Conservation (phyloP, 257 asterid genomes). For the Cinchona pubescens region DNA sequence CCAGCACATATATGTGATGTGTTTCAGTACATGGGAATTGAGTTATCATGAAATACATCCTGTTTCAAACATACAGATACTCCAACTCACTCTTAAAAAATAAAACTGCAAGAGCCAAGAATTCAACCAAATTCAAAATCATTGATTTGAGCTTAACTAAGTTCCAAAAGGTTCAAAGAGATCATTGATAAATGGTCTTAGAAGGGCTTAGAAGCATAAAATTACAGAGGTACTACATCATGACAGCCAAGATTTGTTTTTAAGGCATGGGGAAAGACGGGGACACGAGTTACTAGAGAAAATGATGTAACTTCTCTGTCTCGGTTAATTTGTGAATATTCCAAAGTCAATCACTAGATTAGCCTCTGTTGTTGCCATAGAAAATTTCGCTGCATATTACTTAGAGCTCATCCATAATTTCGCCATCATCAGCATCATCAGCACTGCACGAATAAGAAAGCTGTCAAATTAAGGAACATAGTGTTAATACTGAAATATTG, state of each 20-base stretch:
- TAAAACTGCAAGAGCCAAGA: background rate
- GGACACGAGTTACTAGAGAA: background rate
- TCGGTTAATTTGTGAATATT: background rate
- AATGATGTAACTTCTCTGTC: conserved; percentile 4
- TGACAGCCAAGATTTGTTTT: background rate
- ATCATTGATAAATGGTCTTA: background rate
- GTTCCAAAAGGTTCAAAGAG: background rate
- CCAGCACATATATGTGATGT: background rate
- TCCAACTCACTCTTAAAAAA: background rate
- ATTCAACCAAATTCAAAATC: background rate
- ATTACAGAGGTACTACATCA: background rate
- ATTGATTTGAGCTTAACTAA: background rate
- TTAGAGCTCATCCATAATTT: conserved; percentile 17
- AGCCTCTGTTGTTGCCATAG: background rate
- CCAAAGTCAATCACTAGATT: background rate
- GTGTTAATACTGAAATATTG: background rate
- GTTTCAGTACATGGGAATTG: background rate
- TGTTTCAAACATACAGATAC: background rate
- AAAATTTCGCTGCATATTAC: background rate
- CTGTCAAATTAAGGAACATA: background rate
- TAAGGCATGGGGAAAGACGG: background rate
- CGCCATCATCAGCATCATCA: background rate
- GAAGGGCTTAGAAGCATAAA: background rate
- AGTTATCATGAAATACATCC: background rate
- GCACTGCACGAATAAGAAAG: conserved; percentile 13